Conservation (phyloP, 2,329 filamentous ascomycete species). For the Neoscytalidium dimidiatum region DNA sequence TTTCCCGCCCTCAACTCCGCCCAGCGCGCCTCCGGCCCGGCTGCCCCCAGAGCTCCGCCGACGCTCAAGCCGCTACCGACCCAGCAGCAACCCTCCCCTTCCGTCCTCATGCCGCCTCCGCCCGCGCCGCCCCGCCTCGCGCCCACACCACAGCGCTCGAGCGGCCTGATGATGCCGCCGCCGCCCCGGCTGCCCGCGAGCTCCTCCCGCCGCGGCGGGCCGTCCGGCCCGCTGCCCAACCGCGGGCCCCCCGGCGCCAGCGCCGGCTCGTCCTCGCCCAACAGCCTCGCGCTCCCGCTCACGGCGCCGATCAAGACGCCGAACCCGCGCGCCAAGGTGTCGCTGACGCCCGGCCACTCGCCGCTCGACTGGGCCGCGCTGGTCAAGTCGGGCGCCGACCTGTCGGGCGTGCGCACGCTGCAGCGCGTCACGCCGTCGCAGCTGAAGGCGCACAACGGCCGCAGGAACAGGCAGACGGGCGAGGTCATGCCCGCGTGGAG, state of each 20-base stretch:
- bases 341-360: constrained; percentile 86
- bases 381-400: constrained; percentile 64
- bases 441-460: constrained; percentile 76
- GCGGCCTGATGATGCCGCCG: constrained; percentile 35
- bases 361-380: constrained; percentile 95
- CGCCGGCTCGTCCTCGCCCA: constrained; percentile 40
- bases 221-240: constrained; percentile 52
- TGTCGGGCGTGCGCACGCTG: constrained; percentile 53
- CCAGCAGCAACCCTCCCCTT: neutral
- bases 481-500: constrained; percentile 68
- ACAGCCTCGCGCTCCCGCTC: constrained; percentile 37
- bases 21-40: constrained; percentile 41
- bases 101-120: constrained; percentile 38
- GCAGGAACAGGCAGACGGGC: constrained; percentile 70
- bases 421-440: constrained; percentile 79
- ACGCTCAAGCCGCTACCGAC: constrained; percentile 12
- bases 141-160: constrained; percentile 21
- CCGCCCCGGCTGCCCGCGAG: constrained; percentile 34
- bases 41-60: constrained; percentile 3
- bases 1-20: constrained; percentile 51
- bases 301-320: constrained; percentile 38
- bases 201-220: constrained; percentile 42
- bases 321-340: constrained; percentile 63
- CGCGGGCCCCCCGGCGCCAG: constrained; percentile 41
- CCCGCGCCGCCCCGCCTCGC: constrained; percentile 34